Conservation (phyloP, 148 eudicot genomes). For the Cornus suecica region DNA sequence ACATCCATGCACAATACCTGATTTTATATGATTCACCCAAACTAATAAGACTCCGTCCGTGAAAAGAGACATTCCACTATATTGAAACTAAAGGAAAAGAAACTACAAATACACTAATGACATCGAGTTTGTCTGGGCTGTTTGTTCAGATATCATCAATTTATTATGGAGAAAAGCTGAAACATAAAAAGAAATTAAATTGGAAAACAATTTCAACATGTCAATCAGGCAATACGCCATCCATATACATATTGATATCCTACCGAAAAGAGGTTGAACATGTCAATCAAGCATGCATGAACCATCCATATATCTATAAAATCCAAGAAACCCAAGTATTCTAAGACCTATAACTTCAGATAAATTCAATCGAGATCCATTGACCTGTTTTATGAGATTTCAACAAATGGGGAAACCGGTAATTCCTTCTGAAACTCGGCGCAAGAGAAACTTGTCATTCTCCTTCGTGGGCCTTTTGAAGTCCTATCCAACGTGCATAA, state of each 20-base stretch:
- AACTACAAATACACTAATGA: no score
- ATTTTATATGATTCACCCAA: no score
- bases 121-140: no score
- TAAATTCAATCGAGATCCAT: slow-evolving; percentile 15
- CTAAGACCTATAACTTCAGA: slow-evolving; percentile 11
- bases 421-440: background rate
- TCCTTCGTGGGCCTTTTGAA: slow-evolving; percentile 56
- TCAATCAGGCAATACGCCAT: background rate
- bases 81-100: no score
- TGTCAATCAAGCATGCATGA: background rate
- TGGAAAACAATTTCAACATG: background rate
- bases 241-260: background rate
- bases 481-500: slow-evolving; percentile 78
- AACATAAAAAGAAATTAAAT: background rate
- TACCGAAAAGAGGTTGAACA: background rate
- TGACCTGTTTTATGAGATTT: slow-evolving; percentile 16
- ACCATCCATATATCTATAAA: background rate
- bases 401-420: slow-evolving; percentile 17
- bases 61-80: no score
- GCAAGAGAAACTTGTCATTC: slow-evolving; percentile 22
- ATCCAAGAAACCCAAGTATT: slow-evolving; percentile 7
- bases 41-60: no score
- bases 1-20: no score
- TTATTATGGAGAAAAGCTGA: background rate
- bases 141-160: no score